Conservation (phyloP, 1,284 basidiomycete species). For the Ustilago crameri region DNA sequence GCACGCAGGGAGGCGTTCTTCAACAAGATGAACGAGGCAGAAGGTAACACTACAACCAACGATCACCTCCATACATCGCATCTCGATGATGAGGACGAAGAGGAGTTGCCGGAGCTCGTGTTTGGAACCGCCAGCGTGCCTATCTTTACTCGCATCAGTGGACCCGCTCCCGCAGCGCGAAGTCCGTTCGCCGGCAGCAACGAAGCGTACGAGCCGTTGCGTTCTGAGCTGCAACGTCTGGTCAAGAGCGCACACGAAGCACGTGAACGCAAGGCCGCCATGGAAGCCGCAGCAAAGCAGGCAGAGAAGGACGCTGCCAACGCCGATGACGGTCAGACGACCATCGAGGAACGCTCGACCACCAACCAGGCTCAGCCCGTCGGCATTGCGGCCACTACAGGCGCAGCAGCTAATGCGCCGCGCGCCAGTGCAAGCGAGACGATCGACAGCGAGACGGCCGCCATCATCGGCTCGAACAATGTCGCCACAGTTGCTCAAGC, state of each 20-base stretch:
- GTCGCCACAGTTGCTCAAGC: conserved; percentile 22
- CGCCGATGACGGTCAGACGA: conserved; percentile 44
- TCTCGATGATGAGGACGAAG: conserved; percentile 58
- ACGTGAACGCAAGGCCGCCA: conserved; percentile 34
- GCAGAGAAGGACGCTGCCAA: conserved; percentile 42
- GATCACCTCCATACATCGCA: conserved; percentile 11
- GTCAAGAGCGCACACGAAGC: conserved; percentile 32
- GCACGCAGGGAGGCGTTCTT: conserved; percentile 60
- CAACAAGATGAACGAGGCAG: conserved; percentile 37
- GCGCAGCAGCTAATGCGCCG: conserved; percentile 8
- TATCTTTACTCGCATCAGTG: conserved; percentile 40
- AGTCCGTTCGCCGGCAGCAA: conserved; percentile 24
- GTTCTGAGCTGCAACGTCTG: conserved; percentile 37
- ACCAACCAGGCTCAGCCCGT: conserved; percentile 13
- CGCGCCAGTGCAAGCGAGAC: conserved; percentile 43
- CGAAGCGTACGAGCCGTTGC: conserved; percentile 40
- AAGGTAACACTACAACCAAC: conserved; percentile 16
- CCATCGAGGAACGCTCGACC: conserved; percentile 42
- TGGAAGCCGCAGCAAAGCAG: conserved; percentile 40
- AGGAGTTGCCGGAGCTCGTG: conserved; percentile 62
- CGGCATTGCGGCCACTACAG: background rate
- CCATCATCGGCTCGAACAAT: conserved; percentile 27
- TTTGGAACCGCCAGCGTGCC: conserved; percentile 65
- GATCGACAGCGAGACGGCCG: conserved; percentile 45
- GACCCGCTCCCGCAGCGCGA: conserved; percentile 5